A percentile compares a stretch with the other conserved stretches of the same genome.
Conservation (phyloP, 345 rosid genomes). For the Acer negundo region DNA sequence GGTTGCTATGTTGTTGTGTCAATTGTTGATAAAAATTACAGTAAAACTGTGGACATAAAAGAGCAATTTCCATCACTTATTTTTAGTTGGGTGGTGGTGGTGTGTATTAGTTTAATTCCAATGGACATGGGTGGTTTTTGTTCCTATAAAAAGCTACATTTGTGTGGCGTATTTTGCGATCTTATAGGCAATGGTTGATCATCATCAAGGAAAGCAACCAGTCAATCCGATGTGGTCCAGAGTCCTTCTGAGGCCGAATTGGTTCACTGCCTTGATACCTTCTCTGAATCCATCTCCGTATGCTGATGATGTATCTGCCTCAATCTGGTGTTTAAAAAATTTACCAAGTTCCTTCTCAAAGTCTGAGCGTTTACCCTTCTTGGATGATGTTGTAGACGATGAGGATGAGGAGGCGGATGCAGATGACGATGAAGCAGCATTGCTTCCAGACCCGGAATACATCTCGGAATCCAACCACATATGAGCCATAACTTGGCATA, state of each 20-base stretch:
- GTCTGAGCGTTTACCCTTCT: constrained; percentile 85
- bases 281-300: constrained; percentile 91
- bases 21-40: constrained; percentile 17
- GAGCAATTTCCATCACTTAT: constrained; percentile 17
- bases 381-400: constrained; percentile 53
- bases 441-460: constrained; percentile 50
- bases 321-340: constrained; percentile 87
- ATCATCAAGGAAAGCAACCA: constrained; percentile 65
- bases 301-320: constrained; percentile 72
- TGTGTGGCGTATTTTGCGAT: not conserved
- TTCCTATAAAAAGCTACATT: not conserved
- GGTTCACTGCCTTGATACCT: constrained; percentile 72
- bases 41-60: not conserved
- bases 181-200: not conserved
- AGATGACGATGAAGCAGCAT: constrained; percentile 44
- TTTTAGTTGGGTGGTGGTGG: constrained; percentile 1
- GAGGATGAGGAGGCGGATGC: constrained; percentile 51
- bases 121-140: constrained; percentile 11
- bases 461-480: constrained; percentile 98
- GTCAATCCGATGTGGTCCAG: constrained; percentile 90
- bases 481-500: constrained; percentile 93
- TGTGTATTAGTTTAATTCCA: constrained; percentile 1
- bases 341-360: constrained; percentile 94
- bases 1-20: not conserved
- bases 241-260: constrained; percentile 68